phyloP scores from a whole-genome alignment of 78 protist species.

The Dictyostelium firmibasis region DNA sequence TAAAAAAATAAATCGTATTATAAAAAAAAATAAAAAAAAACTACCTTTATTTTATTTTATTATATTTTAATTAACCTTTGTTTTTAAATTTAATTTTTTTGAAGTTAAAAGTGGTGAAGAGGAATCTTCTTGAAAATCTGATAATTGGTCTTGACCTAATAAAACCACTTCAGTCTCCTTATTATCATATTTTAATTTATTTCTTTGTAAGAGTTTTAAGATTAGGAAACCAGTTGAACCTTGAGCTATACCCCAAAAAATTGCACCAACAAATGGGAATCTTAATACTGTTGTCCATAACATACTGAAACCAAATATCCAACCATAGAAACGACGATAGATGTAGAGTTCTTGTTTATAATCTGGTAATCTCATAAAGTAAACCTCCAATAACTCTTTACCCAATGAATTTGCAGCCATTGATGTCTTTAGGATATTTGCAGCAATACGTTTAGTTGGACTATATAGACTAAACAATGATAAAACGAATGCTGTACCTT shows the following conservation, averaged over 20 bases:
- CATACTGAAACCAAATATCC: slow-evolving; percentile 49
- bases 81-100: neutral
- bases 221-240: slow-evolving; percentile 12
- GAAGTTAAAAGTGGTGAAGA: neutral
- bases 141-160: slow-evolving; percentile 18
- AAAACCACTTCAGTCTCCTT: neutral
- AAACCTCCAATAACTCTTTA: slow-evolving; percentile 51
- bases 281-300: neutral
- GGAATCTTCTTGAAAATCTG: neutral
- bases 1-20: neutral
- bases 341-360: slow-evolving; percentile 30
- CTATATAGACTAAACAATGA: slow-evolving; percentile 18
- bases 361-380: slow-evolving; percentile 37
- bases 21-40: neutral
- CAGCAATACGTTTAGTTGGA: neutral
- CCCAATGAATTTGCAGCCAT: slow-evolving; percentile 64
- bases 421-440: slow-evolving; percentile 9
- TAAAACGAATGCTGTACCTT: slow-evolving; percentile 34
- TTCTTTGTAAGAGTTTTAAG: slow-evolving; percentile 10
- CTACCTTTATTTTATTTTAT: neutral
- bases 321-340: slow-evolving; percentile 55
- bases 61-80: neutral
- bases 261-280: slow-evolving; percentile 35
- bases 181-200: slow-evolving; percentile 23
- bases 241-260: slow-evolving; percentile 36